Percentiles rank a stretch among this genome's conserved stretches.
Evolutionary conservation across 768 basidiomycete species (phyloP).

Genomic region (Tulasnella sp.): DNA sequence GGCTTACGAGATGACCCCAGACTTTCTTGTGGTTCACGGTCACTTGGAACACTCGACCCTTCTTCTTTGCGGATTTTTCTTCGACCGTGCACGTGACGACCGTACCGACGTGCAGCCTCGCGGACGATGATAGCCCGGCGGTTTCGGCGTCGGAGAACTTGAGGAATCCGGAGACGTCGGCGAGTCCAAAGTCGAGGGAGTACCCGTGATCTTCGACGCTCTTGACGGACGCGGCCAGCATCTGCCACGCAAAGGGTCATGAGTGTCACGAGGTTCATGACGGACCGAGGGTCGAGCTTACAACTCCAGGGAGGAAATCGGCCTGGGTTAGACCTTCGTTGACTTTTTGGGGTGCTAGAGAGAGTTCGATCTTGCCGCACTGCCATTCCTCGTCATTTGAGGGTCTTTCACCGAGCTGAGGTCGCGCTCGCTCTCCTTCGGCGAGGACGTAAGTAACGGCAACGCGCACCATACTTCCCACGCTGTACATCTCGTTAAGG

Average conservation of each 20-base stretch:
- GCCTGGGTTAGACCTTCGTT: slow-evolving; percentile 67
- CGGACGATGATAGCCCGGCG: slow-evolving; percentile 18
- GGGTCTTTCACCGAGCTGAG: slow-evolving; percentile 33
- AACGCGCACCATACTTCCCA: slow-evolving; percentile 80
- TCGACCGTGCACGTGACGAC: slow-evolving; percentile 55
- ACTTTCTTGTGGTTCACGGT: slow-evolving; percentile 35
- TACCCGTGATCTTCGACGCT: slow-evolving; percentile 96
- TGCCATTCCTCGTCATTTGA: slow-evolving; percentile 50
- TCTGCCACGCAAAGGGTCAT: slow-evolving; percentile 35
- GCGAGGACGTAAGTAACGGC: slow-evolving; percentile 59
- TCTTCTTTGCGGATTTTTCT: slow-evolving; percentile 44
- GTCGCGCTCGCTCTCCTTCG: slow-evolving; percentile 50
- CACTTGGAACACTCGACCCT: slow-evolving; percentile 70
- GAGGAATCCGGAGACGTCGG: slow-evolving; percentile 73
- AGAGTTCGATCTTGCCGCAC: slow-evolving; percentile 74
- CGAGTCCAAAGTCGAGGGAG: slow-evolving; percentile 71
- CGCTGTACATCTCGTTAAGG: slow-evolving; percentile 58
- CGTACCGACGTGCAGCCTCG: slow-evolving; percentile 47
- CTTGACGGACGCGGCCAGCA: slow-evolving; percentile 61
- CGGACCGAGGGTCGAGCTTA: slow-evolving; percentile 36
- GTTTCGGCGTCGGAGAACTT: slow-evolving; percentile 59
- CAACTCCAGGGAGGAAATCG: slow-evolving; percentile 67
- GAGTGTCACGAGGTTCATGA: background rate
- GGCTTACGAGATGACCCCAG: slow-evolving; percentile 50
- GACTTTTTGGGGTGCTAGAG: slow-evolving; percentile 70